Percentiles rank a stretch among this genome's conserved stretches.
phyloP scores from a whole-genome alignment of 2,329 filamentous ascomycete genomes.

The Berkeleyomyces rouxiae region DNA sequence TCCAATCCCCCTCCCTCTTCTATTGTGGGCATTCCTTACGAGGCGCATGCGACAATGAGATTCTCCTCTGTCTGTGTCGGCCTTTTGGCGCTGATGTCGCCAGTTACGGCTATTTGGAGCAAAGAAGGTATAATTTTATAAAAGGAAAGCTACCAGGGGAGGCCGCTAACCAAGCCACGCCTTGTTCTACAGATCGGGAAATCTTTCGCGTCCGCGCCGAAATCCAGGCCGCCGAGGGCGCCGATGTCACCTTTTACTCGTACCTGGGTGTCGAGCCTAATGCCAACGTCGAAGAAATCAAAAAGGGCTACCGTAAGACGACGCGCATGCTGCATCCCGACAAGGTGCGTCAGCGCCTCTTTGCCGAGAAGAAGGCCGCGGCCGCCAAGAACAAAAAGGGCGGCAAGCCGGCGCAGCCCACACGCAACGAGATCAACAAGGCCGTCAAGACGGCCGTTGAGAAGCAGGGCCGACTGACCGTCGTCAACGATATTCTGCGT shows the following conservation, averaged over 20 bases:
- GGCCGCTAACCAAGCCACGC: background rate
- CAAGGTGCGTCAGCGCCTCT: slow-evolving; percentile 77
- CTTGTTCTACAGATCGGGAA: slow-evolving; percentile 56
- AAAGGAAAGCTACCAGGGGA: background rate
- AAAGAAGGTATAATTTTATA: slow-evolving; percentile 52
- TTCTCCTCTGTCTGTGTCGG: slow-evolving; percentile 48
- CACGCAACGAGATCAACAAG: slow-evolving; percentile 56
- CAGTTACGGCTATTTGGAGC: slow-evolving; percentile 59
- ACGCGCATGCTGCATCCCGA: slow-evolving; percentile 76
- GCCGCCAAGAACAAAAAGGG: slow-evolving; percentile 24
- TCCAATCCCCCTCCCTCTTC: background rate
- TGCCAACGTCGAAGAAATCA: slow-evolving; percentile 74
- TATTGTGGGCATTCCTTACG: background rate
- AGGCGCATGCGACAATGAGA: slow-evolving; percentile 43
- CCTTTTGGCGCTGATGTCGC: slow-evolving; percentile 49
- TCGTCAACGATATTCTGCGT: slow-evolving; percentile 74
- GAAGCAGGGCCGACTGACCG: slow-evolving; percentile 65
- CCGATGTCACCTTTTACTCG: slow-evolving; percentile 82
- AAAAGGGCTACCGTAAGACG: slow-evolving; percentile 84
- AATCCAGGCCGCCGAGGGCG: slow-evolving; percentile 57
- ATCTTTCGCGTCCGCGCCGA: slow-evolving; percentile 94
- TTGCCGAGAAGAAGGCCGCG: slow-evolving; percentile 46
- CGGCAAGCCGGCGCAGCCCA: slow-evolving; percentile 48
- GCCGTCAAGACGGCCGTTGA: slow-evolving; percentile 69
- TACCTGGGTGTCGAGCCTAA: slow-evolving; percentile 62